Percentiles rank a stretch among this genome's conserved stretches.
Conservation (phyloP, 139 green algal species). For the Zygnema circumcarinatum region DNA sequence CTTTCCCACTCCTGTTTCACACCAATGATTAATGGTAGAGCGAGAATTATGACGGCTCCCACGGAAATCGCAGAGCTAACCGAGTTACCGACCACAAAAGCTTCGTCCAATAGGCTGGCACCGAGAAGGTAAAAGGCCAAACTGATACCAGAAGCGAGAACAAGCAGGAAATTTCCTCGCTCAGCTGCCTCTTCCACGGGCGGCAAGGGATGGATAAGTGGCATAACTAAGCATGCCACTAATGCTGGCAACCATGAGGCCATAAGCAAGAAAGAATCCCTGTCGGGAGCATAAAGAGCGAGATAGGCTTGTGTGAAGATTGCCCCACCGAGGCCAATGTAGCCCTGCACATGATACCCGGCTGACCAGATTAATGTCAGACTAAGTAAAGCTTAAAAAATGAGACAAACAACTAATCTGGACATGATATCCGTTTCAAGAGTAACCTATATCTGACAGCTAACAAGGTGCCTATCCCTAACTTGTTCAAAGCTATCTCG, state of each 20-base stretch:
- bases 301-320: conserved; percentile 60
- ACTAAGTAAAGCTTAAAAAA: too few species aligned
- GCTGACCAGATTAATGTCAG: too few species aligned
- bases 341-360: conserved; percentile 44
- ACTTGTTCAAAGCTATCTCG: too few species aligned
- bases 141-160: conserved; percentile 7
- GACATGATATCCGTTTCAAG: too few species aligned
- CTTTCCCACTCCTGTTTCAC: conserved; percentile 15
- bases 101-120: conserved; percentile 45
- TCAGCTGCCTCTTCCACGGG: background rate
- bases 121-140: conserved; percentile 53
- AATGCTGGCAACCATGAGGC: conserved; percentile 39
- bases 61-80: conserved; percentile 25
- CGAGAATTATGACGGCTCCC: conserved; percentile 11
- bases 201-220: conserved; percentile 37
- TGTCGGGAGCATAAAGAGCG: conserved; percentile 49
- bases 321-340: conserved; percentile 64
- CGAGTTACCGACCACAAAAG: background rate
- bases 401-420: too few species aligned
- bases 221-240: conserved; percentile 35
- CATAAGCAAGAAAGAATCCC: conserved; percentile 45
- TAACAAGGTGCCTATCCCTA: too few species aligned
- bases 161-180: conserved; percentile 15
- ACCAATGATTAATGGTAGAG: conserved; percentile 12
- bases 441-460: too few species aligned